Conservation (phyloP, 2,329 filamentous ascomycete genomes). For the Pseudogymnoascus destructans region DNA sequence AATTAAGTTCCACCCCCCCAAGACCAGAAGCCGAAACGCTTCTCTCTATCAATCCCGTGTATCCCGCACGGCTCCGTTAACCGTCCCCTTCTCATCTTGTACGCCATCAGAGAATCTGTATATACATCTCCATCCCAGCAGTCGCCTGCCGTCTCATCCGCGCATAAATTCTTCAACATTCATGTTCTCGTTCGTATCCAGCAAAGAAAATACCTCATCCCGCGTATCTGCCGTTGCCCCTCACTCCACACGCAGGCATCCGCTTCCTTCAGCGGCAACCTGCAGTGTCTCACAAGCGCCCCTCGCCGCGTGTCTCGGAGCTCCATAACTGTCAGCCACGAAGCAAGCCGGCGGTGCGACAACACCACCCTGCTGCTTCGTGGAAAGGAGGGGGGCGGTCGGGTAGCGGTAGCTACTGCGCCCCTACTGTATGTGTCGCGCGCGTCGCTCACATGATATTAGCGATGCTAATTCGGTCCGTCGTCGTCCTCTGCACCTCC, state of each 20-base stretch:
- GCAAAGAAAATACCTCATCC: neutral
- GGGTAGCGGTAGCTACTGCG: neutral
- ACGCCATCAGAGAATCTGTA: neutral
- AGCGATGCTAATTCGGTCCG: slow-evolving; percentile 31
- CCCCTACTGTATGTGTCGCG: neutral
- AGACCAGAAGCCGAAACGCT: neutral
- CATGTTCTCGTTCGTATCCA: neutral
- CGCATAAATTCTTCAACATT: neutral
- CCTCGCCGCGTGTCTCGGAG: neutral
- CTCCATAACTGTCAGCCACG: neutral
- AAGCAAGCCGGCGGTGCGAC: neutral
- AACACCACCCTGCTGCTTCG: neutral
- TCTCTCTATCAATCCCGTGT: neutral
- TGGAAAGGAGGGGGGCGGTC: neutral
- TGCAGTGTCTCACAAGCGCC: neutral
- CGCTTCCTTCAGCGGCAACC: neutral
- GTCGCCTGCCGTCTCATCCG: neutral
- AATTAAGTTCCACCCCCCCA: neutral
- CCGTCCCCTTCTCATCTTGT: neutral
- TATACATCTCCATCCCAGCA: neutral
- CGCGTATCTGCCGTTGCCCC: neutral
- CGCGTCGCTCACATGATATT: slow-evolving; percentile 27
- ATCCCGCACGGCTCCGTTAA: neutral
- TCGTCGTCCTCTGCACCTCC: neutral
- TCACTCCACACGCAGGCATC: neutral